phyloP scores from a whole-genome alignment of 208 protist species.

The Acanthamoeba lenticulata region DNA sequence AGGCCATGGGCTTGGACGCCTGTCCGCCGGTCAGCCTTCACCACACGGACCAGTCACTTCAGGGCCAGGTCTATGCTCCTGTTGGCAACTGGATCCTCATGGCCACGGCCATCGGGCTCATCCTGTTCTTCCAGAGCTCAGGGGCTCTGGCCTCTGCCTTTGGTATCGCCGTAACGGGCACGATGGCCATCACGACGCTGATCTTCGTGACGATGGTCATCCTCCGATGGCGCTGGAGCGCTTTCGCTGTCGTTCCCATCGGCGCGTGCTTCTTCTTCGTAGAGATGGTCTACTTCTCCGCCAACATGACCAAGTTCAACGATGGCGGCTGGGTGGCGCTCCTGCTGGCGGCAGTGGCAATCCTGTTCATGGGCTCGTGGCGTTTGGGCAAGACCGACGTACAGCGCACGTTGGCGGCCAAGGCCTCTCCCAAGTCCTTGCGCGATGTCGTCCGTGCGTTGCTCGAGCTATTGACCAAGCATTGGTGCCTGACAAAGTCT shows the following conservation, averaged over 20 bases:
- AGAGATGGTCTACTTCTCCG: neutral
- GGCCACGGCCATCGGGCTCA: neutral
- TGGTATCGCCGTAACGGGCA: slow-evolving; percentile 2
- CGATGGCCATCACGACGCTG: neutral
- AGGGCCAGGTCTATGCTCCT: neutral
- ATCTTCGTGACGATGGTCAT: neutral
- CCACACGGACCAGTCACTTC: neutral
- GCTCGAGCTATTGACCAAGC: neutral
- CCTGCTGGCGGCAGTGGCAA: neutral
- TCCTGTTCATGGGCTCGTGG: neutral
- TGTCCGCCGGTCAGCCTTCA: neutral
- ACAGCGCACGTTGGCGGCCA: neutral
- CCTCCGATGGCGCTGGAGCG: neutral
- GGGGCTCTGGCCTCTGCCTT: neutral
- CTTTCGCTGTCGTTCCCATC: neutral
- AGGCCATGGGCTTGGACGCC: neutral
- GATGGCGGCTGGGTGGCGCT: neutral
- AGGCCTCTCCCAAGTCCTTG: neutral
- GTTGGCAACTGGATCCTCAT: neutral
- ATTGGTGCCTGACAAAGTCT: neutral
- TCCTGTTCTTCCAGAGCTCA: neutral
- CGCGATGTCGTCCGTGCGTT: slow-evolving; percentile 6
- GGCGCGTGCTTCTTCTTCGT: neutral
- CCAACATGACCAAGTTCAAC: neutral
- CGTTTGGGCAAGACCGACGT: neutral